Conservation (phyloP, 2,329 filamentous ascomycete genomes). For the Neofusicoccum ribis region DNA sequence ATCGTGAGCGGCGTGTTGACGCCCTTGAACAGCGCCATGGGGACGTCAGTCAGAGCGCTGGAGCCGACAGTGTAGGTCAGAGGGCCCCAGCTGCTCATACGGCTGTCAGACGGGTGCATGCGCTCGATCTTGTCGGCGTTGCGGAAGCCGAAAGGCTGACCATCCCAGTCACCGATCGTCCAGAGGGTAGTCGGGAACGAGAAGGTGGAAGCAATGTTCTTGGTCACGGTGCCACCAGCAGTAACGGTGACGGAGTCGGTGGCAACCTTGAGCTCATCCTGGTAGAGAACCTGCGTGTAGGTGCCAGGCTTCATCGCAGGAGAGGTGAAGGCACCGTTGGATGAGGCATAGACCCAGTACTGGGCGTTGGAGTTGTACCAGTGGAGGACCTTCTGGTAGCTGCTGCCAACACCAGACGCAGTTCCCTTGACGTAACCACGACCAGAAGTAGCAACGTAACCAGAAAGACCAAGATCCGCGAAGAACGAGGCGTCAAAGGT, state of each 20-base stretch:
- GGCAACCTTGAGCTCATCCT: constrained; percentile 56
- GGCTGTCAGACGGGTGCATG: constrained; percentile 67
- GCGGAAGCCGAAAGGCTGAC: constrained; percentile 59
- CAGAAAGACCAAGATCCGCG: constrained; percentile 56
- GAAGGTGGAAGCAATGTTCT: constrained; percentile 54
- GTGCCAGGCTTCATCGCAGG: constrained; percentile 67
- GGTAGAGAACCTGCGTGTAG: constrained; percentile 68
- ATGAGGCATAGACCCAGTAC: constrained; percentile 63
- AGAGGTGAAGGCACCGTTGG: constrained; percentile 60
- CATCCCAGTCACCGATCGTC: constrained; percentile 67
- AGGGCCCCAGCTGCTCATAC: constrained; percentile 63
- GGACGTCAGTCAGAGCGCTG: constrained; percentile 55
- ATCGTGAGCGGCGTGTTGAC: constrained; percentile 63
- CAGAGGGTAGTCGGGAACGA: constrained; percentile 55
- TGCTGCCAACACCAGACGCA: constrained; percentile 56
- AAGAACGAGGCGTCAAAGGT: constrained; percentile 59
- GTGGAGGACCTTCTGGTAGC: constrained; percentile 59
- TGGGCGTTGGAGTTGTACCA: constrained; percentile 58
- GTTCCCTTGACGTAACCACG: constrained; percentile 63
- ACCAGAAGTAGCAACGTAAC: constrained; percentile 56
- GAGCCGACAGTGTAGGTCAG: constrained; percentile 63
- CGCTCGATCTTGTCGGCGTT: constrained; percentile 67
- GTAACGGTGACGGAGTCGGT: constrained; percentile 53
- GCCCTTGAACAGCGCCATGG: constrained; percentile 66
- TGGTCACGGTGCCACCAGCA: constrained; percentile 50